Evolutionary conservation across 352 stramenopile genomes (phyloP), one percentile per base, ranked within the genome.

Genomic region (Phytopythium cucurbitacearum): DNA sequence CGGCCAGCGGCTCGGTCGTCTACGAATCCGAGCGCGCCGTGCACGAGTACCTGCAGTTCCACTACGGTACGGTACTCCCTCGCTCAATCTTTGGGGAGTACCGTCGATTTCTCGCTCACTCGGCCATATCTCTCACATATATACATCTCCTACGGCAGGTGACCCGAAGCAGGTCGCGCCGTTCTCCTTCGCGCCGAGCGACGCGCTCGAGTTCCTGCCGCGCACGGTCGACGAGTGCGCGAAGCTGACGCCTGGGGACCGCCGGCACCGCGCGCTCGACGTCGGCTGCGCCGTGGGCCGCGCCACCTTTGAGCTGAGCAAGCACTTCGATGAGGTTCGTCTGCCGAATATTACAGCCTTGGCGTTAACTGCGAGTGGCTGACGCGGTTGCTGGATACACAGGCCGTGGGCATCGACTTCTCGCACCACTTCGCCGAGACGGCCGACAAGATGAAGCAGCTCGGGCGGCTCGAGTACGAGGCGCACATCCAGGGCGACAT

Each of bases 251-350:
- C 70, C 73, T 1, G 57, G 64, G 1, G 43, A 54, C 6, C 83
- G 76, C 11, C 87, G 78, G 39, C 74, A 70, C n/a, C 84, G 88
- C 43, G 94, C 89, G 1, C 68, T 98, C 44, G 95, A 98, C 62
- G 83, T 98, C 57, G 95, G 95, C 36, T 98, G 94, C 60, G 89
- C 95, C 6, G 94, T 98, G 28, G 95, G 95, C 37, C 91, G 94
- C 16, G 80, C 89, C 15, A 95, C 92, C 3, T 98, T 98, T 59
- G 90, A 97, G 66, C 77, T 98, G 10, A 94, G 91, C 61, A 94
- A 90, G 53, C 67, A 78, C 48, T 98, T 97, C 69, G 80, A 97
- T 60, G 80, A 97, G 67, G 92, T 89, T 51, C 15, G 33, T 28
- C 21, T 2, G 1, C 21, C 21, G 21, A 28, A 28, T 28, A 28